phyloP scores from a whole-genome alignment of 495 filamentous ascomycete species.

The Niebla homalea region DNA sequence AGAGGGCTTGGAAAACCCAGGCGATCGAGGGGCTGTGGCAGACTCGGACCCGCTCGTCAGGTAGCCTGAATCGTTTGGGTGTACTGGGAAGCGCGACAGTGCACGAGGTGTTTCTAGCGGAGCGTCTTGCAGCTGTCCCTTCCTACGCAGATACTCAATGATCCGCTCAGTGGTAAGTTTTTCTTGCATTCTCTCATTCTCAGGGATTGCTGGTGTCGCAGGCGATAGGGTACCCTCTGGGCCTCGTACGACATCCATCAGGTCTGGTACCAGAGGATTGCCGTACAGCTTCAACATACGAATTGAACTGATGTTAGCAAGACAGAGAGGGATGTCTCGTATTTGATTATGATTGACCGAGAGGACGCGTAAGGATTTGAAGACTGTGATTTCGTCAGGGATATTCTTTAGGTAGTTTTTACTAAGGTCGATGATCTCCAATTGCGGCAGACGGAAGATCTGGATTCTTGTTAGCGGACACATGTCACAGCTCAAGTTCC shows the following conservation, averaged over 20 bases:
- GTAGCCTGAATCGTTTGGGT: slow-evolving; percentile 34
- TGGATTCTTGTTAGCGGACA: slow-evolving; percentile 18
- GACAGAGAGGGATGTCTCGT: slow-evolving; percentile 61
- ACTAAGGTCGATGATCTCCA: slow-evolving; percentile 88
- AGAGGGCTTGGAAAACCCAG: slow-evolving; percentile 51
- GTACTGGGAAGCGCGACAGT: slow-evolving; percentile 71
- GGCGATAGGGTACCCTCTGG: slow-evolving; percentile 28
- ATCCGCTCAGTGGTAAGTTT: slow-evolving; percentile 56
- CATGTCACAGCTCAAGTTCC: slow-evolving; percentile 16
- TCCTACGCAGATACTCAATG: slow-evolving; percentile 61
- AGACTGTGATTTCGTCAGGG: slow-evolving; percentile 63
- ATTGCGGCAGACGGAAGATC: slow-evolving; percentile 69
- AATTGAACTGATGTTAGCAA: slow-evolving; percentile 80
- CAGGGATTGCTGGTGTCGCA: slow-evolving; percentile 7
- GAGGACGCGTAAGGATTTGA: slow-evolving; percentile 64
- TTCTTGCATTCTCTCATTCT: slow-evolving; percentile 49
- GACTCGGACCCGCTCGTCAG: slow-evolving; percentile 37
- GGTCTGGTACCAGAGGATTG: slow-evolving; percentile 53
- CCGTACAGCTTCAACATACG: slow-evolving; percentile 77
- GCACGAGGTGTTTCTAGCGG: slow-evolving; percentile 61
- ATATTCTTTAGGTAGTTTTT: slow-evolving; percentile 67
- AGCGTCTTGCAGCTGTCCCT: slow-evolving; percentile 51
- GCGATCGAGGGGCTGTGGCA: slow-evolving; percentile 42
- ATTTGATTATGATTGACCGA: slow-evolving; percentile 77
- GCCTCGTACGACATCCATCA: slow-evolving; percentile 31